Evolutionary conservation across 208 protist species (phyloP).

Genomic region (Trypanosoma avium): DNA sequence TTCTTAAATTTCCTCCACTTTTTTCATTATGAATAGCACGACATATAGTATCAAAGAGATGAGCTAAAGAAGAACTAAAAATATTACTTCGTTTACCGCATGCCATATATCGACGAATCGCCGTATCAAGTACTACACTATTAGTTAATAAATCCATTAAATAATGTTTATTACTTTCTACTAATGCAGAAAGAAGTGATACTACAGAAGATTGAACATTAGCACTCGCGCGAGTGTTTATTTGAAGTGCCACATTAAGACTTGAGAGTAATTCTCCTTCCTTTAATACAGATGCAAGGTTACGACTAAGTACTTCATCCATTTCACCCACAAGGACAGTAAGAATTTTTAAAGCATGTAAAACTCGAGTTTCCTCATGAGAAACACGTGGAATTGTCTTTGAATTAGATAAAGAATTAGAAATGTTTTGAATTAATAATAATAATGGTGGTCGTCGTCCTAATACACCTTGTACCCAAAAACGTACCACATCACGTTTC

Average conservation of each 20-base stretch:
- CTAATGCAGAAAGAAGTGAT: slow-evolving; percentile 36
- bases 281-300: slow-evolving; percentile 30
- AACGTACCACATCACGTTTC: slow-evolving; percentile 53
- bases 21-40: slow-evolving; percentile 56
- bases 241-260: slow-evolving; percentile 21
- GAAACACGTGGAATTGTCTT: slow-evolving; percentile 8
- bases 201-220: slow-evolving; percentile 63
- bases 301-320: slow-evolving; percentile 23
- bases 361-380: slow-evolving; percentile 36
- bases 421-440: slow-evolving; percentile 26
- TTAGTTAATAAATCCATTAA: slow-evolving; percentile 3
- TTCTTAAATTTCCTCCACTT: slow-evolving; percentile 2
- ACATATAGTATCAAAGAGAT: slow-evolving; percentile 47
- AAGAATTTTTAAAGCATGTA: slow-evolving; percentile 47
- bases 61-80: slow-evolving; percentile 44
- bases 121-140: slow-evolving; percentile 33
- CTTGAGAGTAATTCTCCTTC: slow-evolving; percentile 29
- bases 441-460: slow-evolving; percentile 40
- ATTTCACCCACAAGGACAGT: slow-evolving; percentile 31
- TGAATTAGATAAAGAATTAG: slow-evolving; percentile 17
- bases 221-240: slow-evolving; percentile 27
- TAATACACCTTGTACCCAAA: slow-evolving; percentile 45
- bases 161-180: slow-evolving; percentile 12
- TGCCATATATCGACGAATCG: slow-evolving; percentile 42
- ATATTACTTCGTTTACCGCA: slow-evolving; percentile 52